A percentile compares a stretch with the other conserved stretches of the same genome.
phyloP scores from a whole-genome alignment of 768 basidiomycete genomes.

The Omphalotus guepiniiformis region DNA sequence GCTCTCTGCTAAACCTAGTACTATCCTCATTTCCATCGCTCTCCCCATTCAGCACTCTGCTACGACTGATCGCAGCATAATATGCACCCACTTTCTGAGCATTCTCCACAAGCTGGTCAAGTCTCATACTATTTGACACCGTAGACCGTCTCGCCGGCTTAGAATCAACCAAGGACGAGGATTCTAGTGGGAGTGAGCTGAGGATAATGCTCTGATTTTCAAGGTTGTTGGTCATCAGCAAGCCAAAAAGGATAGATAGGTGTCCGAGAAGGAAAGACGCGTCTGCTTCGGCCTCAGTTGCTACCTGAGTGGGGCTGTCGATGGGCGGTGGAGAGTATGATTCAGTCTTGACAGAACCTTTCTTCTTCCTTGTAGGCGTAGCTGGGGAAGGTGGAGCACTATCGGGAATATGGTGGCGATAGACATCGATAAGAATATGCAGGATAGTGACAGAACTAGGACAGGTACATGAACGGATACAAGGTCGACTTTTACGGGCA shows the following conservation, averaged over 20 bases:
- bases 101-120: conserved; percentile 35
- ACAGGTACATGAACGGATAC: not conserved
- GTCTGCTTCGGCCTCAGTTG: conserved; percentile 29
- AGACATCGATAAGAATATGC: not conserved
- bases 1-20: not conserved
- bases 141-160: conserved; percentile 10
- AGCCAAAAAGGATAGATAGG: conserved; percentile 67
- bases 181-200: conserved; percentile 18
- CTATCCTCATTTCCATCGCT: not conserved
- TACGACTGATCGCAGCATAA: conserved; percentile 24
- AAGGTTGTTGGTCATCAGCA: conserved; percentile 39
- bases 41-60: not conserved
- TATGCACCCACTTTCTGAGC: conserved; percentile 47
- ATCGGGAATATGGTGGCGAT: conserved; percentile 3
- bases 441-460: conserved; percentile 7
- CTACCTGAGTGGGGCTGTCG: too few species aligned
- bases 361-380: not conserved
- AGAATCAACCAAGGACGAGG: not conserved
- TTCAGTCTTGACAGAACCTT: too few species aligned
- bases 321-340: too few species aligned
- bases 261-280: conserved; percentile 64
- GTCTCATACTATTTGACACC: conserved; percentile 12
- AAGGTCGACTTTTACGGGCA: not conserved
- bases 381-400: not conserved
- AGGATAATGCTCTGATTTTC: conserved; percentile 35